Percentiles rank a stretch among this genome's conserved stretches.
These are phyloP conservation scores for Thyridium curvatum DNA, from an alignment of 2,329 filamentous ascomycete genomes.

Conservation along the genomic window DNA sequence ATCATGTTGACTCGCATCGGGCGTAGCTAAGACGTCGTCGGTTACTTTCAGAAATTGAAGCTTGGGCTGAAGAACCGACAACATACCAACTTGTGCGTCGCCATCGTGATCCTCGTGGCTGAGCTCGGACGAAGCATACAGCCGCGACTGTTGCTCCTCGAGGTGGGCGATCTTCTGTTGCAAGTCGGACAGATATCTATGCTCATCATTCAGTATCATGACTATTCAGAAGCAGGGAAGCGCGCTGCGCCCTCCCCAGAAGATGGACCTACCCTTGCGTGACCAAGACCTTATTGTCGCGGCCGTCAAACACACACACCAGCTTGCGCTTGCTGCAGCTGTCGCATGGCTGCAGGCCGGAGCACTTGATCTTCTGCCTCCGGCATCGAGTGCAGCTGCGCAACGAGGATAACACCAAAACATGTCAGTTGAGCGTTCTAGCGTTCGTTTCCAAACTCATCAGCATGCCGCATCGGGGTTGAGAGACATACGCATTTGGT, in stretches of 20 bases:
- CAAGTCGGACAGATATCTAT: constrained; percentile 14
- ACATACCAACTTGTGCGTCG: too few species aligned
- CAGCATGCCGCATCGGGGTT: too few species aligned
- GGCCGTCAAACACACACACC: constrained; percentile 34
- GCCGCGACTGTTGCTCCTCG: constrained; percentile 5
- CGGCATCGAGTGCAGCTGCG: constrained; percentile 35
- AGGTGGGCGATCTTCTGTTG: constrained; percentile 7
- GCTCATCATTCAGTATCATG: background rate
- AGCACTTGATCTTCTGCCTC: constrained; percentile 37
- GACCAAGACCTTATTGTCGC: constrained; percentile 42
- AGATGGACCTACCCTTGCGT: constrained; percentile 30
- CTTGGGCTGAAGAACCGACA: too few species aligned
- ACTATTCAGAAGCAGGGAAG: too few species aligned
- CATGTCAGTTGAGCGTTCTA: too few species aligned
- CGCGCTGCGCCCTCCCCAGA: background rate
- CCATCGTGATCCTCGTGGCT: too few species aligned
- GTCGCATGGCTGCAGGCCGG: constrained; percentile 32
- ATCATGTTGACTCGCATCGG: too few species aligned
- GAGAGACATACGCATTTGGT: constrained; percentile 10
- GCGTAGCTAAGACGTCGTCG: too few species aligned
- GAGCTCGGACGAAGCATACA: background rate
- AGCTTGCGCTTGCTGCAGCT: constrained; percentile 35
- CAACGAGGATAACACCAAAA: background rate
- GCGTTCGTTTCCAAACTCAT: too few species aligned
- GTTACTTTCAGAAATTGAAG: too few species aligned